Conservation (phyloP, 148 eudicot species). For the Camellia lanceoleosa region DNA sequence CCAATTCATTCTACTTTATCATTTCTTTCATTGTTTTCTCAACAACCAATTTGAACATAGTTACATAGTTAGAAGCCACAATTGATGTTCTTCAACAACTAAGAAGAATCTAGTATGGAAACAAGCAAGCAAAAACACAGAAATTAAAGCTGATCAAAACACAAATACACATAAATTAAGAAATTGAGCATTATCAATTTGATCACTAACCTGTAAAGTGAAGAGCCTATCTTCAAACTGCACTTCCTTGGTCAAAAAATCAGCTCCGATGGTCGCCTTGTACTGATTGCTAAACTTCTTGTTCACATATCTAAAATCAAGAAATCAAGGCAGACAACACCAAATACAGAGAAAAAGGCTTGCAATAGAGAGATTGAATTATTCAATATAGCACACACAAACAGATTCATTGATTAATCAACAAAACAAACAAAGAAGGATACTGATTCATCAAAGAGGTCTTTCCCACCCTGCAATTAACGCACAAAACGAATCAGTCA, state of each 20-base stretch:
- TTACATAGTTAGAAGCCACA: neutral
- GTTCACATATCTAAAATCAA: constrained; percentile 71
- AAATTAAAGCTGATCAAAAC: too few relatives aligned
- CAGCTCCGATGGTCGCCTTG: constrained; percentile 98
- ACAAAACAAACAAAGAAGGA: constrained; percentile 29
- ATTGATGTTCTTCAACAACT: neutral
- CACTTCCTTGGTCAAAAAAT: constrained; percentile 93
- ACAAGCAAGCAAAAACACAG: constrained; percentile 1
- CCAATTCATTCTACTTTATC: neutral
- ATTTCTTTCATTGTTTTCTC: neutral
- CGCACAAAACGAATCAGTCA: neutral
- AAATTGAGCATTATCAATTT: neutral
- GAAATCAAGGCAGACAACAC: constrained; percentile 39
- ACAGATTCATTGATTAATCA: neutral
- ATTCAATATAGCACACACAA: neutral
- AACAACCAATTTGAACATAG: neutral
- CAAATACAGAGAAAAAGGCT: neutral
- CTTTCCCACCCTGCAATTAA: constrained; percentile 87
- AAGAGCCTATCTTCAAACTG: constrained; percentile 95
- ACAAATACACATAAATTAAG: neutral
- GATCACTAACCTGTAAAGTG: constrained; percentile 72
- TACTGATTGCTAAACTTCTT: constrained; percentile 94
- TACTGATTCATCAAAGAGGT: constrained; percentile 99
- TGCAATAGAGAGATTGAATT: neutral
- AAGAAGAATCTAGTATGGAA: neutral